These are phyloP conservation scores for Colletotrichum chlorophyti DNA, from an alignment of 2,329 filamentous ascomycete genomes.

Conservation along the genomic window DNA sequence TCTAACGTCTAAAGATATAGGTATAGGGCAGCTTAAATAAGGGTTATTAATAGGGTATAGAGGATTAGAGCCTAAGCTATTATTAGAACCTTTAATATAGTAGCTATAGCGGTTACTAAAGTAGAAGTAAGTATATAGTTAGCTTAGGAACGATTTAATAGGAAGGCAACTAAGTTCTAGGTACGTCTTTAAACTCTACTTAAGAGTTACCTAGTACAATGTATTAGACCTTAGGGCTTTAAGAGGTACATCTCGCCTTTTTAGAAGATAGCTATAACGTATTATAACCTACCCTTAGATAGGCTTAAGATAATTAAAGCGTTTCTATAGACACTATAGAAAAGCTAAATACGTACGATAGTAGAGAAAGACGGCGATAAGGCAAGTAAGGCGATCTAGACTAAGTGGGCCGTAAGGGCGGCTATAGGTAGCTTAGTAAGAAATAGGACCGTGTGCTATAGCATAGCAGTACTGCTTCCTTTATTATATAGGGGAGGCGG, in stretches of 20 bases:
- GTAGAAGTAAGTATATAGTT: conserved; percentile 17
- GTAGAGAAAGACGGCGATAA: not conserved
- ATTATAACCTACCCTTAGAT: not conserved
- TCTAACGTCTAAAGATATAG: conserved; percentile 1
- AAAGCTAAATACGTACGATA: not conserved
- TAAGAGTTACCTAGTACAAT: not conserved
- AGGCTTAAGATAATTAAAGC: not conserved
- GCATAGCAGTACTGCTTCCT: not conserved
- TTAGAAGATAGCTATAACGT: not conserved
- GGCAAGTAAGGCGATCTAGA: not conserved
- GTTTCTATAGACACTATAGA: not conserved
- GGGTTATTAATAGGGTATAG: not conserved
- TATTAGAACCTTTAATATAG: conserved; percentile 10
- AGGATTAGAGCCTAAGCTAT: conserved; percentile 1
- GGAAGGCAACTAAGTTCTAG: not conserved
- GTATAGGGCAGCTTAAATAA: not conserved
- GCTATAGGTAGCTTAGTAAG: not conserved
- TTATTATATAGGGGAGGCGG: not conserved
- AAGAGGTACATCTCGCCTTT: not conserved
- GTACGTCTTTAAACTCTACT: not conserved
- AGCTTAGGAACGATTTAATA: not conserved
- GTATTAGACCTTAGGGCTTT: not conserved
- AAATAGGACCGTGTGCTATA: not conserved
- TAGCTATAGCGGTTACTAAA: conserved; percentile 9
- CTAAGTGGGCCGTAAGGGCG: not conserved